These are phyloP conservation scores for Inga leiocalycina DNA, from an alignment of 306 rosid species.

Conservation along the genomic window DNA sequence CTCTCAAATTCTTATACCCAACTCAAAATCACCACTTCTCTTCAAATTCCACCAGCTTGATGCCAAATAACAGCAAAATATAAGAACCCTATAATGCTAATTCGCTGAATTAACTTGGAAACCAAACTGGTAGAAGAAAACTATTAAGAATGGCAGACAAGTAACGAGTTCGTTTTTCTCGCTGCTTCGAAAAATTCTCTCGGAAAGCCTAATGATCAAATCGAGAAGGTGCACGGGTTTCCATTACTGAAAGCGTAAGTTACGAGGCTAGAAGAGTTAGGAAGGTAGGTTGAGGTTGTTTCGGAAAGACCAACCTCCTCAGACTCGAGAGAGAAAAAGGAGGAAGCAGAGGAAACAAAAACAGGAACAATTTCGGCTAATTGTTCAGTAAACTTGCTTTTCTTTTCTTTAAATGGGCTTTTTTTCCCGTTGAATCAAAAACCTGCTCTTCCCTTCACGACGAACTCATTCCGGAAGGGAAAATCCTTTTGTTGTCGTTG, in stretches of 20 bases:
- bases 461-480: slow-evolving; percentile 22
- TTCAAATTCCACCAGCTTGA: slow-evolving; percentile 45
- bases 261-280: slow-evolving; percentile 40
- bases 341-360: slow-evolving; percentile 28
- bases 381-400: slow-evolving; percentile 23
- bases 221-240: slow-evolving; percentile 35
- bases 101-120: slow-evolving; percentile 2
- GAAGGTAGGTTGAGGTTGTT: slow-evolving; percentile 41
- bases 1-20: slow-evolving; percentile 16
- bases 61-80: slow-evolving; percentile 31
- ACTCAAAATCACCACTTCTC: slow-evolving; percentile 26
- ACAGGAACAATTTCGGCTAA: slow-evolving; percentile 22
- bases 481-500: slow-evolving; percentile 20
- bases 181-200: slow-evolving; percentile 17
- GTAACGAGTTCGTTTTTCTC: not conserved
- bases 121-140: not conserved
- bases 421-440: not conserved
- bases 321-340: slow-evolving; percentile 25
- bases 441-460: not conserved
- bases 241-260: slow-evolving; percentile 48
- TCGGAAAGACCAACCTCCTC: slow-evolving; percentile 44
- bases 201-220: slow-evolving; percentile 37
- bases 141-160: not conserved
- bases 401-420: not conserved
- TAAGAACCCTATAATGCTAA: slow-evolving; percentile 14